phyloP scores from a whole-genome alignment of 2,329 filamentous ascomycete species.

The Tolypocladium album region DNA sequence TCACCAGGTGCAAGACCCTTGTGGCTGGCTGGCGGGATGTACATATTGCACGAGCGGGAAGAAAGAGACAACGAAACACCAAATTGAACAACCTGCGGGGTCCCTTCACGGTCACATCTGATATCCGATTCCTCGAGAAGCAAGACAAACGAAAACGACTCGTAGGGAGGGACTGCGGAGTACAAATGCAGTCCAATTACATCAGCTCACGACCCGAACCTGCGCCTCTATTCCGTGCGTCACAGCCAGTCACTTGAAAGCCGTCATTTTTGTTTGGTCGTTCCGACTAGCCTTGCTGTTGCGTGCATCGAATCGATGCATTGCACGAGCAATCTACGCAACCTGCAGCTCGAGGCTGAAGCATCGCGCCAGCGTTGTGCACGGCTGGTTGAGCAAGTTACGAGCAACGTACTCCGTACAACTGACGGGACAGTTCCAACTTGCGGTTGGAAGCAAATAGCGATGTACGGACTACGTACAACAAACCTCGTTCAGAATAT shows the following conservation, averaged over 20 bases:
- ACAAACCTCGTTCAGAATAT: not conserved
- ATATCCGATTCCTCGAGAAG: not conserved
- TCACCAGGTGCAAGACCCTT: not conserved
- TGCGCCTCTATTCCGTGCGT: not conserved
- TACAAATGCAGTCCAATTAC: too few relatives aligned
- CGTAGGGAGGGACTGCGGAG: too few relatives aligned
- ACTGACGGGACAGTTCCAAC: not conserved
- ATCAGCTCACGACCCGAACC: not conserved
- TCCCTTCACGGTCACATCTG: not conserved
- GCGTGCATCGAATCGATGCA: not conserved
- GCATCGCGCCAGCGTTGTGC: not conserved
- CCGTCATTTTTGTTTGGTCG: not conserved
- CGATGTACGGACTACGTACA: not conserved
- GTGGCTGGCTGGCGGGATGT: not conserved
- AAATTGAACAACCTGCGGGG: not conserved
- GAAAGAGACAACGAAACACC: not conserved
- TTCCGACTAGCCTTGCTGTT: not conserved
- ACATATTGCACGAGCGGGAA: not conserved
- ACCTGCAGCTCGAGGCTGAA: not conserved
- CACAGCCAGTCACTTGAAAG: not conserved
- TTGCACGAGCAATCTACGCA: not conserved
- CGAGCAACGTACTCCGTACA: not conserved
- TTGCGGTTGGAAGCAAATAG: not conserved
- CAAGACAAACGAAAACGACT: not conserved
- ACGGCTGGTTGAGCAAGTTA: not conserved